phyloP scores from a whole-genome alignment of 140 eudicot genomes.

The Cichorium intybus region DNA sequence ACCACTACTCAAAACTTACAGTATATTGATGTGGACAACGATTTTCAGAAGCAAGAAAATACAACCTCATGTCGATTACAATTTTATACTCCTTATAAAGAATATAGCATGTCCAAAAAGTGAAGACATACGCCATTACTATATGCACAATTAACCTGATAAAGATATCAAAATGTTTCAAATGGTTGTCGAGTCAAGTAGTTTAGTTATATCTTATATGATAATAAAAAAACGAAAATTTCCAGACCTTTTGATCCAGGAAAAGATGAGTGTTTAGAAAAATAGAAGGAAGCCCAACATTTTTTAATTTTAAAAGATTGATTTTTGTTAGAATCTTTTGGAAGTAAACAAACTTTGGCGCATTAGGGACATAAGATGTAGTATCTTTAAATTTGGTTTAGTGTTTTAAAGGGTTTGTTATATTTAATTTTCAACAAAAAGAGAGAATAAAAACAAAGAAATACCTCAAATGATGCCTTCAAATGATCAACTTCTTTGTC shows the following conservation, averaged over 20 bases:
- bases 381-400: no score
- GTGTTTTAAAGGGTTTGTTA: no score
- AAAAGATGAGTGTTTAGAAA: no score
- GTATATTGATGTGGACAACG: slow-evolving; percentile 92
- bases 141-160: slow-evolving; percentile 77
- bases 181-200: background rate
- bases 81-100: slow-evolving; percentile 73
- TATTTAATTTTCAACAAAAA: no score
- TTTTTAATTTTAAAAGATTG: no score
- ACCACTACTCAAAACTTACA: slow-evolving; percentile 42
- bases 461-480: slow-evolving; percentile 85
- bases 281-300: no score
- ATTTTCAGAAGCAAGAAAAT: slow-evolving; percentile 59
- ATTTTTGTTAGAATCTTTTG: no score
- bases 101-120: slow-evolving; percentile 73
- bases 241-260: no score
- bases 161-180: slow-evolving; percentile 14
- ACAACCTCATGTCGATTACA: slow-evolving; percentile 61
- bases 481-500: slow-evolving; percentile 94
- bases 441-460: background rate
- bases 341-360: no score
- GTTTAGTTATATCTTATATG: no score
- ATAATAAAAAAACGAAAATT: no score
- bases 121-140: slow-evolving; percentile 62
- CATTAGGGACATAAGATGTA: no score